Evolutionary conservation across 257 asterid genomes (phyloP).

Genomic region (Fraxinus excelsior): DNA sequence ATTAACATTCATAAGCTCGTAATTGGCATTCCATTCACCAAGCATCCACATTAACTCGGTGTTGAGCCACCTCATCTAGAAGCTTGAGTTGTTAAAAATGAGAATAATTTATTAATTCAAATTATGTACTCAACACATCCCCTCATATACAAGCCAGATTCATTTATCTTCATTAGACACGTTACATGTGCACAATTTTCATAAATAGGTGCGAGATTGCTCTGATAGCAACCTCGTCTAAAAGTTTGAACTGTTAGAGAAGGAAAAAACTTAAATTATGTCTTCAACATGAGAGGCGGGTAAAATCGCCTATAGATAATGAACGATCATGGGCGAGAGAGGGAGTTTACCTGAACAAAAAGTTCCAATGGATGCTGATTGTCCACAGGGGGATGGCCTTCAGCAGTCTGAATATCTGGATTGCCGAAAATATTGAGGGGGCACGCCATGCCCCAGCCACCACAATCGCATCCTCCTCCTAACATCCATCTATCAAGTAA

Average conservation of each 20-base stretch:
- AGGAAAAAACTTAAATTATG: neutral
- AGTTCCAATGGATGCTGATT: constrained; percentile 51
- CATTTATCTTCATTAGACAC: neutral
- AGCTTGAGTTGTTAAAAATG: neutral
- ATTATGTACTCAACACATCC: neutral
- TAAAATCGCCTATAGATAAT: neutral
- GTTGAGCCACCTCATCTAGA: neutral
- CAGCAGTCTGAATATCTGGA: constrained; percentile 40
- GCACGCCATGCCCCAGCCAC: constrained; percentile 98
- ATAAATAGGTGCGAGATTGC: neutral
- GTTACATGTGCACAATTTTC: neutral
- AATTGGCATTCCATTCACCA: too few relatives aligned
- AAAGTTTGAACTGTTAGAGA: too few relatives aligned
- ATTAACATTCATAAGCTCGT: too few relatives aligned
- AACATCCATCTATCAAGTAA: constrained; percentile 84
- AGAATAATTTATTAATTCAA: too few relatives aligned
- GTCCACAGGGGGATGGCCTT: constrained; percentile 43
- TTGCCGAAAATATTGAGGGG: constrained; percentile 64
- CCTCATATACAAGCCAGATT: neutral
- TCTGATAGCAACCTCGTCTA: neutral
- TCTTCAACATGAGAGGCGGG: neutral
- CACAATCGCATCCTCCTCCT: constrained; percentile 99
- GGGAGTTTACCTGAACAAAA: constrained; percentile 59
- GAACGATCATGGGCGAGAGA: neutral
- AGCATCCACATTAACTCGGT: too few relatives aligned